Evolutionary conservation across 495 filamentous ascomycete genomes (phyloP), one percentile per base, ranked within the genome.

Genomic region (Daldinia grandis): DNA sequence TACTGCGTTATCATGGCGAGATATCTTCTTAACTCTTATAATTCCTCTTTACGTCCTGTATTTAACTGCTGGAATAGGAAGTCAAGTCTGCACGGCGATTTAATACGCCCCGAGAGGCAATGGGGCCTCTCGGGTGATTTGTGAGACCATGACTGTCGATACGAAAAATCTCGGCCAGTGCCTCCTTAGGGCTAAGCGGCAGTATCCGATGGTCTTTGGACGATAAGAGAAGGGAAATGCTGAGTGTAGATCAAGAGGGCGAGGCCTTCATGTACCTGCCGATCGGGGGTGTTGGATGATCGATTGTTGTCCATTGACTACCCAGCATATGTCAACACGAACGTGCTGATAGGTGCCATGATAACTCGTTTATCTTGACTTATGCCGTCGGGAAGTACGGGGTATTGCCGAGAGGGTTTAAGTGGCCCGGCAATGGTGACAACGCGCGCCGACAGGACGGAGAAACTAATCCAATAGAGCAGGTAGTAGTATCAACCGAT

Each of bases 401-500:
- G 58, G 50, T 8, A 9, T 49, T 60, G 24, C 44, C 58, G 53
- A 60, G 64, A 67, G 50, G 64, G 58, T 63, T 66, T 55, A 54
- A 63, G 14, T 17, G 19, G 54, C 28, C 49, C 27, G 54, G 14
- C 55, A 17, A 49, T 58, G 64, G 54, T 44, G 19, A 30, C 56
- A 44, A 57, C 47, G 58, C 44, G 19, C 56, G 28, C 35, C 55
- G 15, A 19, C 28, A 64, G 47, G 25, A 21, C 63, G 69, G 69
- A 60, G 56, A 57, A 67, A 60, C 61, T 72, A 58, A 55, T 68
- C 55, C 5, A 64, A 72, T 57, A 14, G 42, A 72, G 69, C 60
- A 72, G 69, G 69, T 72, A 64, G 69, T 68, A 72, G 30, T 56
- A 10, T 17, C 38, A 49, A 30, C 31, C 19, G 69, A 68, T 58